phyloP scores from a whole-genome alignment of 2,329 filamentous ascomycete species.

The Aspergillus vadensis region DNA sequence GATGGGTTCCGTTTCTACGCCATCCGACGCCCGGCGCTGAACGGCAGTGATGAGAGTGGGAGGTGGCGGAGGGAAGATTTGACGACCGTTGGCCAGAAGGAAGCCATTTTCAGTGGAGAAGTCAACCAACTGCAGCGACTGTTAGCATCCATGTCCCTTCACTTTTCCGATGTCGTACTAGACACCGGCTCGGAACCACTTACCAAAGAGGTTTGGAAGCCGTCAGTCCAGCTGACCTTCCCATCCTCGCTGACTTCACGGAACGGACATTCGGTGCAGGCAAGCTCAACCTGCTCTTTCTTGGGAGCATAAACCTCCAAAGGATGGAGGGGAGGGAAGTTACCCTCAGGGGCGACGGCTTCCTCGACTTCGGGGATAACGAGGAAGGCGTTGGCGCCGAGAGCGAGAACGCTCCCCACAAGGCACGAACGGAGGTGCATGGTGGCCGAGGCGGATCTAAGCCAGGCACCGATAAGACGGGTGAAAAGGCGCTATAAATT shows the following conservation, averaged over 20 bases:
- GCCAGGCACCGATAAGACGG: slow-evolving; percentile 13
- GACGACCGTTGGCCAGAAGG: slow-evolving; percentile 41
- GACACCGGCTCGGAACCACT: slow-evolving; percentile 16
- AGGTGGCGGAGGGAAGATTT: slow-evolving; percentile 42
- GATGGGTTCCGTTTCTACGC: slow-evolving; percentile 39
- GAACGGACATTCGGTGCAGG: slow-evolving; percentile 45
- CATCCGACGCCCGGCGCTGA: slow-evolving; percentile 40
- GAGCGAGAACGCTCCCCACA: slow-evolving; percentile 36
- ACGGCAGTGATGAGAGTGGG: slow-evolving; percentile 35
- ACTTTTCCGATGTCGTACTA: background rate
- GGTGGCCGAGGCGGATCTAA: slow-evolving; percentile 16
- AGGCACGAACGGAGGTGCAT: slow-evolving; percentile 43
- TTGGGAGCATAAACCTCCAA: slow-evolving; percentile 29
- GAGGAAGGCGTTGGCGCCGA: slow-evolving; percentile 41
- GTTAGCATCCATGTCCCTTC: background rate
- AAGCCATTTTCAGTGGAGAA: slow-evolving; percentile 38
- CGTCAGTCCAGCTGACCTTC: slow-evolving; percentile 36
- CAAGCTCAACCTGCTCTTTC: slow-evolving; percentile 33
- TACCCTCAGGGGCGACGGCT: slow-evolving; percentile 25
- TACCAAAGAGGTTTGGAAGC: slow-evolving; percentile 41
- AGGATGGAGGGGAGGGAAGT: slow-evolving; percentile 28
- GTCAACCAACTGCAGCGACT: slow-evolving; percentile 35
- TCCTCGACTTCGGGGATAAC: slow-evolving; percentile 40
- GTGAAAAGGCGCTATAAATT: slow-evolving; percentile 6
- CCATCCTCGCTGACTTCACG: slow-evolving; percentile 33